Evolutionary conservation across 164 flowering plant species (phyloP).

Genomic region (Amborella trichopoda): DNA sequence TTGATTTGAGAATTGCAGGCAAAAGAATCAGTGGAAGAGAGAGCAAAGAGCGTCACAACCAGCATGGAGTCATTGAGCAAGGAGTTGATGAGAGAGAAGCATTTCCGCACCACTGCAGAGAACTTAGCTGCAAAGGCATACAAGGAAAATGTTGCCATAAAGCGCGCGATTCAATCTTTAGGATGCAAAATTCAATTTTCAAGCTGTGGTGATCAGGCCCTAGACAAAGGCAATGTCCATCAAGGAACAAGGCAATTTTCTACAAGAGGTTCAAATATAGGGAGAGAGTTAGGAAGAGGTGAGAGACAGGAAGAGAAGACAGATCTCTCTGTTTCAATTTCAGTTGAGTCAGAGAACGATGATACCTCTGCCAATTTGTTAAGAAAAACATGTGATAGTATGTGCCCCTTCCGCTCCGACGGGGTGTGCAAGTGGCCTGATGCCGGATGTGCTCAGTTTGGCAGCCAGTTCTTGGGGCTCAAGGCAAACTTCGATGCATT

Average conservation of each 20-base stretch:
- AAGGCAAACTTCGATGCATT: conserved; percentile 93
- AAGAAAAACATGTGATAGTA: conserved; percentile 45
- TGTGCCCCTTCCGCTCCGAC: conserved; percentile 76
- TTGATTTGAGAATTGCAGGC: conserved; percentile 37
- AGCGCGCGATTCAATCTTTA: conserved; percentile 72
- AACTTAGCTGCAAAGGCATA: conserved; percentile 49
- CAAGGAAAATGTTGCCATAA: conserved; percentile 70
- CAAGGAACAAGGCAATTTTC: conserved; percentile 19
- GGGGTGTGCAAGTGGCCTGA: conserved; percentile 93
- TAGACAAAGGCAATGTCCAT: conserved; percentile 44
- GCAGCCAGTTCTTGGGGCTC: conserved; percentile 85
- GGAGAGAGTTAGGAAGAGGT: conserved; percentile 21
- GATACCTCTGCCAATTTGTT: conserved; percentile 26
- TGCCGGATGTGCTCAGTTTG: conserved; percentile 82
- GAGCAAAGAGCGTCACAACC: conserved; percentile 35
- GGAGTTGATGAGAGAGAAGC: conserved; percentile 32
- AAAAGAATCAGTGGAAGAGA: conserved; percentile 36
- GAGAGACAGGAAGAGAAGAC: conserved; percentile 32
- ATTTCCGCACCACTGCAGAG: conserved; percentile 42
- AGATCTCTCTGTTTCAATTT: conserved; percentile 55
- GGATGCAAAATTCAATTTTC: conserved; percentile 84
- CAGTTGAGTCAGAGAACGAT: conserved; percentile 28
- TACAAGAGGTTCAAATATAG: conserved; percentile 14
- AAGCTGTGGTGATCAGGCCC: conserved; percentile 45
- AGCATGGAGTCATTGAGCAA: conserved; percentile 44